Percentiles rank a stretch among this genome's conserved stretches.
Evolutionary conservation across 176 grass and related monocot genomes (phyloP).

Genomic region (Phoenix roebelenii): DNA sequence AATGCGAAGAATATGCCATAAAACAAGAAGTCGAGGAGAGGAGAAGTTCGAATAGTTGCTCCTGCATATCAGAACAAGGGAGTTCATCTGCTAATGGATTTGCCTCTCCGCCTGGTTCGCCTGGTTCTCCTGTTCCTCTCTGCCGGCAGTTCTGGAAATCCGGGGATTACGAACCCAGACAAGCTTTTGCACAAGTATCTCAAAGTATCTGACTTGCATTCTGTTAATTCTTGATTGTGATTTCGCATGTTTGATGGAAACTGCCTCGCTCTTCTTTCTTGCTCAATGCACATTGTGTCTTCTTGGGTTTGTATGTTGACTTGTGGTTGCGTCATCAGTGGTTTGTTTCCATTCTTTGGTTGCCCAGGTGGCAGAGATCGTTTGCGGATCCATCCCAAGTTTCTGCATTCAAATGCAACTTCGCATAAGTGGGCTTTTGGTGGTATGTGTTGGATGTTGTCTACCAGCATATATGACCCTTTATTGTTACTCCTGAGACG

Average conservation of each 20-base stretch:
- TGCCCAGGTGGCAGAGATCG: constrained; percentile 32
- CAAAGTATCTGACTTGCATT: constrained; percentile 30
- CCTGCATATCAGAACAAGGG: constrained; percentile 8
- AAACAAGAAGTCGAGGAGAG: constrained; percentile 19
- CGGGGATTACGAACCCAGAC: constrained; percentile 73
- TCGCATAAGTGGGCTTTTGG: constrained; percentile 56
- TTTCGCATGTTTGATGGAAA: not conserved
- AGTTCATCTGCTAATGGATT: constrained; percentile 7
- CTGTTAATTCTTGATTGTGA: constrained; percentile 15
- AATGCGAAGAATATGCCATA: not conserved
- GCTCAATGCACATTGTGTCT: not conserved
- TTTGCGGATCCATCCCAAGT: constrained; percentile 39
- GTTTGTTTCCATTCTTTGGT: constrained; percentile 6
- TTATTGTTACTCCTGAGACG: too few species aligned
- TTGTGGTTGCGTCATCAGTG: not conserved
- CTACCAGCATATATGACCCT: too few species aligned
- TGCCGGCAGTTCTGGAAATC: constrained; percentile 96
- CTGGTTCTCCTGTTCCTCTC: constrained; percentile 26
- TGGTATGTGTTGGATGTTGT: constrained; percentile 15
- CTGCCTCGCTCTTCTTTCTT: too few species aligned
- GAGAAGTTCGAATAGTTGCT: constrained; percentile 15
- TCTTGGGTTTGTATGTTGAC: constrained; percentile 1
- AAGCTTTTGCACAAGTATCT: constrained; percentile 31
- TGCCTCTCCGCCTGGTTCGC: not conserved
- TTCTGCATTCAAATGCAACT: constrained; percentile 52